Percentiles rank a stretch among this genome's conserved stretches.
phyloP scores from a whole-genome alignment of 2,329 filamentous ascomycete genomes.

The Talaromyces piceae region DNA sequence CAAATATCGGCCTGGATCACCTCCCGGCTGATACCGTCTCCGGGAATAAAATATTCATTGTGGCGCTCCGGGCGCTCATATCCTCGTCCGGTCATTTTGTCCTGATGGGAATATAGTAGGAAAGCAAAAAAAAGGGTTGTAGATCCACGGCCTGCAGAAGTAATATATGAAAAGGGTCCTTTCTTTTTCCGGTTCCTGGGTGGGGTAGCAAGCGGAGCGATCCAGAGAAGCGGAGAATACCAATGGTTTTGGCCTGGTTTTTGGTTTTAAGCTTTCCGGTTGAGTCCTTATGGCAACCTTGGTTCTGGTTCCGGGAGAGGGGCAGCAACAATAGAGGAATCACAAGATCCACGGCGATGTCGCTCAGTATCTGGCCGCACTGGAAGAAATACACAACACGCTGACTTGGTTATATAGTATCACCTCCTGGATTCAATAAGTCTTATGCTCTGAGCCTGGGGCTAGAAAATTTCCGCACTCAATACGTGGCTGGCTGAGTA shows the following conservation, averaged over 20 bases:
- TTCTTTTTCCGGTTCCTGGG: neutral
- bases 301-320: neutral
- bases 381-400: neutral
- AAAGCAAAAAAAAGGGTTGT: constrained; percentile 7
- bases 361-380: neutral
- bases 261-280: neutral
- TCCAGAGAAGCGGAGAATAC: neutral
- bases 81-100: constrained; percentile 34
- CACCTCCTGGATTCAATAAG: neutral
- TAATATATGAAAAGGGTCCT: neutral
- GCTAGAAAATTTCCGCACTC: neutral
- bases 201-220: neutral
- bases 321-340: neutral
- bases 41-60: constrained; percentile 74
- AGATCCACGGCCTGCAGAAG: constrained; percentile 1
- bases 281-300: neutral
- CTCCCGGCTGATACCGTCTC: constrained; percentile 74
- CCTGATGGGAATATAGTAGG: constrained; percentile 14
- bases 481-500: constrained; percentile 2
- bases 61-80: constrained; percentile 34
- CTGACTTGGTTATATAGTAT: neutral
- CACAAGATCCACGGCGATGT: neutral
- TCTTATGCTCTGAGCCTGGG: neutral
- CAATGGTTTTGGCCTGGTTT: neutral
- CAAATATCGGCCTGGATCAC: constrained; percentile 80